Evolutionary conservation across 1,284 basidiomycete genomes (phyloP).

Genomic region (Rhizoctonia solani): DNA sequence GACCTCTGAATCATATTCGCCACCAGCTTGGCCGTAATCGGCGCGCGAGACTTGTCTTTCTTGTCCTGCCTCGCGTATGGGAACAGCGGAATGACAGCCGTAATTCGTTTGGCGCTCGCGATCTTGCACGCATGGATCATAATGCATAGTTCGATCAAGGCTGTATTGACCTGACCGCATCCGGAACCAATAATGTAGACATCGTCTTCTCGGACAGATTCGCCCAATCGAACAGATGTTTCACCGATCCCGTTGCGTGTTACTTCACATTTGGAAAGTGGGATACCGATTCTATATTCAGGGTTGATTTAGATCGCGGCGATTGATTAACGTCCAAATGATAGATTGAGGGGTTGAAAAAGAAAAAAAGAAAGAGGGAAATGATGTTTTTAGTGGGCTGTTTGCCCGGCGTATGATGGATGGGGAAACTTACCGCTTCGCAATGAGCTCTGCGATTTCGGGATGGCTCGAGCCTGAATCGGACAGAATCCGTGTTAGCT

Average conservation of each 20-base stretch:
- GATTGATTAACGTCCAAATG: too few species aligned
- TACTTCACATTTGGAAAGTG: constrained; percentile 83
- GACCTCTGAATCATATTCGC: constrained; percentile 99
- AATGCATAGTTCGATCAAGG: constrained; percentile 96
- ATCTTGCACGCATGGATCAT: constrained; percentile 99
- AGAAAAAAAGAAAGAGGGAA: too few species aligned
- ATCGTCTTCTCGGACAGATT: constrained; percentile 97
- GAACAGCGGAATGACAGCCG: constrained; percentile 93
- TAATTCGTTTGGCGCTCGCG: constrained; percentile 93
- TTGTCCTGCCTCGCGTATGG: constrained; percentile 98
- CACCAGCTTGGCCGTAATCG: constrained; percentile 97
- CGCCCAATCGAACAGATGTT: constrained; percentile 87
- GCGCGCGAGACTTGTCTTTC: constrained; percentile 98
- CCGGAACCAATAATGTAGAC: constrained; percentile 99
- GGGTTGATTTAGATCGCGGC: too few species aligned
- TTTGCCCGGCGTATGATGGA: too few species aligned
- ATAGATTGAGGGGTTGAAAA: background rate
- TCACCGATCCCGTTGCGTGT: constrained; percentile 91
- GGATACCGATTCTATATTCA: constrained; percentile 77
- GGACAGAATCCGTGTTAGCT: background rate
- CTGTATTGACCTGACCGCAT: constrained; percentile 79
- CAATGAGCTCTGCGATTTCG: constrained; percentile 92
- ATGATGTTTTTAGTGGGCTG: too few species aligned
- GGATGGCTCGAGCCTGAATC: constrained; percentile 87
- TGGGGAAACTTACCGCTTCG: constrained; percentile 72